Conservation (phyloP, 139 green algal genomes). For the Auxenochlorella pyrenoidosa region DNA sequence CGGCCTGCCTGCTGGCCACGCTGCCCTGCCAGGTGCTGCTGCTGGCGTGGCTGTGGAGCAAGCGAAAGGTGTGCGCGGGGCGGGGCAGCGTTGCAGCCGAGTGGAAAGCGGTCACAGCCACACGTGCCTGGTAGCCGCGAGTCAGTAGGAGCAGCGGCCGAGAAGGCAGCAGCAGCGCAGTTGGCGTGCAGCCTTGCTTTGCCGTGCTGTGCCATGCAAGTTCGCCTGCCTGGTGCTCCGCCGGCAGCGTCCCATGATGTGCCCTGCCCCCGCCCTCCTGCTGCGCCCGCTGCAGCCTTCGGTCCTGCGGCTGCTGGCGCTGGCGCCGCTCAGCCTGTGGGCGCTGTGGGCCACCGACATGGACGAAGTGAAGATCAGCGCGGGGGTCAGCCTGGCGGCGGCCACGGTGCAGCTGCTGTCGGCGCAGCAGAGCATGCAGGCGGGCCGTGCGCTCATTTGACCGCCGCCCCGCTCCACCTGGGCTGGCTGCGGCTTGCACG, state of each 20-base stretch:
- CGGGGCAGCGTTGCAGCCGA: no score
- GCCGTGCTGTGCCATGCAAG: no score
- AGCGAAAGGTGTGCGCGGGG: neutral
- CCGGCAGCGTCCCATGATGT: no score
- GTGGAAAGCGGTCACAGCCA: neutral
- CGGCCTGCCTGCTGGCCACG: slow-evolving; percentile 7
- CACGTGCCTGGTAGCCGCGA: neutral
- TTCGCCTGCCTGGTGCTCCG: no score
- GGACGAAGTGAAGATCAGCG: slow-evolving; percentile 55
- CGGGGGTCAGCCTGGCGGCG: slow-evolving; percentile 47
- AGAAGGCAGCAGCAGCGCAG: no score
- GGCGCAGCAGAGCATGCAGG: slow-evolving; percentile 14
- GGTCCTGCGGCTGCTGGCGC: slow-evolving; percentile 54
- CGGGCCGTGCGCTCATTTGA: neutral
- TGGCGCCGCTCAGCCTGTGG: slow-evolving; percentile 68
- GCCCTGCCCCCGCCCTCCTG: neutral
- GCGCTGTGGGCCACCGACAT: slow-evolving; percentile 54
- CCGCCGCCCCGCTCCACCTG: no score
- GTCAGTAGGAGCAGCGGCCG: no score
- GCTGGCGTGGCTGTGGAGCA: slow-evolving; percentile 30
- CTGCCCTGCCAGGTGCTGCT: slow-evolving; percentile 28
- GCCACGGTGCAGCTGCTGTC: slow-evolving; percentile 49
- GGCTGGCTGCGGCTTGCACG: no score
- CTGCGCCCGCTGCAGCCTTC: neutral
- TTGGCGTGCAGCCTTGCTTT: no score